Conservation (phyloP, 192 early-diverging fungal genomes). For the Linnemannia exigua region DNA sequence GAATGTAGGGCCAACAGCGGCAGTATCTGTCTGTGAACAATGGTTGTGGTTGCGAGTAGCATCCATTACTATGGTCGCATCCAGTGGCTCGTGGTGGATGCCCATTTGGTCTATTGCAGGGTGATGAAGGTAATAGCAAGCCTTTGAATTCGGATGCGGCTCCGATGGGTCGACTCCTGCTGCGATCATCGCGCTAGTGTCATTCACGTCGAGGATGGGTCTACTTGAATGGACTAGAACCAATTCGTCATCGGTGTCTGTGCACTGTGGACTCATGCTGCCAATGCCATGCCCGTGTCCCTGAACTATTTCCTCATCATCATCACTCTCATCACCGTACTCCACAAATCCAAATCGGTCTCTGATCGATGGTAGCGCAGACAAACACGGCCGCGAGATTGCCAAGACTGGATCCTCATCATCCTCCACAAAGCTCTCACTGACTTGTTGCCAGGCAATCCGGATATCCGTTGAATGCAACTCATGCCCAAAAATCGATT, state of each 20-base stretch:
- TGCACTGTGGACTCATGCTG: neutral
- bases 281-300: neutral
- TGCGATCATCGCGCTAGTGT: conserved; percentile 20
- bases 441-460: neutral
- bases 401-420: neutral
- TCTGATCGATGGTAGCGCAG: neutral
- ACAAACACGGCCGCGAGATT: neutral
- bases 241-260: neutral
- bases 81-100: neutral
- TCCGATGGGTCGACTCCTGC: conserved; percentile 18
- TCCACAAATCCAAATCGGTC: conserved; percentile 21
- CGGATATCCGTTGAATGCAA: neutral
- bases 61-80: neutral
- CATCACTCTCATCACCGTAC: neutral
- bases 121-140: conserved; percentile 16
- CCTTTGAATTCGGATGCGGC: conserved; percentile 26
- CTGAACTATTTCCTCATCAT: neutral
- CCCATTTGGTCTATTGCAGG: neutral
- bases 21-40: neutral
- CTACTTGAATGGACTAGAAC: neutral
- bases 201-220: conserved; percentile 34
- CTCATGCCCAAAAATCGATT: neutral
- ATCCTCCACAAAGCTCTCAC: neutral
- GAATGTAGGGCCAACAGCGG: neutral
- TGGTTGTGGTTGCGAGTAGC: neutral